Percentiles rank a stretch among this genome's conserved stretches.
These are phyloP conservation scores for Sapria himalayana DNA, from an alignment of 345 rosid genomes.

Conservation along the genomic window DNA sequence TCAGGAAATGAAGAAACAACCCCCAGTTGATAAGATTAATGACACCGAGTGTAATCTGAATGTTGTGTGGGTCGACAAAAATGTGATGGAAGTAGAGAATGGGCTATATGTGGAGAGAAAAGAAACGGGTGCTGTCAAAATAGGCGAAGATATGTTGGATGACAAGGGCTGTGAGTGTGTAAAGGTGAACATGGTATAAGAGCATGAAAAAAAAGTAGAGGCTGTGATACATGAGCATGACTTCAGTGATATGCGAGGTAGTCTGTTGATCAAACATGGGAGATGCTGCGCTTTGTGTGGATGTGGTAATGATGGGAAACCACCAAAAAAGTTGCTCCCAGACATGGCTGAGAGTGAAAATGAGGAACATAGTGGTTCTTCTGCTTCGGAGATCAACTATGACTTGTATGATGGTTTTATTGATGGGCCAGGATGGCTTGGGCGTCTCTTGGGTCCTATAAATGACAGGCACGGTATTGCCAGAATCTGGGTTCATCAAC, in stretches of 20 bases:
- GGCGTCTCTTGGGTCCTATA: constrained; percentile 78
- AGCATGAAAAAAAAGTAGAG: too few relatives aligned
- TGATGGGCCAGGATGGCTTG: constrained; percentile 90
- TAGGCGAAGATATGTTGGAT: constrained; percentile 20
- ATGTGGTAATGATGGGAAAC: constrained; percentile 86
- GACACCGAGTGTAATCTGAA: constrained; percentile 7
- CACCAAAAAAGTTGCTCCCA: constrained; percentile 51
- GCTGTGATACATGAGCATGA: constrained; percentile 9
- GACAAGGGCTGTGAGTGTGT: constrained; percentile 13
- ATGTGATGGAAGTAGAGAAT: constrained; percentile 11
- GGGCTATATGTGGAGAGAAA: constrained; percentile 12
- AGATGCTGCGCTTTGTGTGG: constrained; percentile 91
- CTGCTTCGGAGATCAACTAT: constrained; percentile 74
- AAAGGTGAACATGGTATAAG: constrained; percentile 12
- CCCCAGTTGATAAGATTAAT: constrained; percentile 5
- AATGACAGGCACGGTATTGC: constrained; percentile 93
- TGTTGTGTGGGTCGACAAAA: constrained; percentile 7
- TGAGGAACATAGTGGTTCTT: constrained; percentile 59
- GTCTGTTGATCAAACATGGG: constrained; percentile 46
- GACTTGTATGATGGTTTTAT: constrained; percentile 93
- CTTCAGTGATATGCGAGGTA: constrained; percentile 14
- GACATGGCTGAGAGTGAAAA: constrained; percentile 56
- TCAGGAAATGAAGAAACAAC: constrained; percentile 15
- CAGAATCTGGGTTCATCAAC: constrained; percentile 97
- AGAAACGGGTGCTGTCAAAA: constrained; percentile 10